These are phyloP conservation scores for Lipomyces starkeyi DNA, from an alignment of 805 yeast genomes.

Conservation along the genomic window DNA sequence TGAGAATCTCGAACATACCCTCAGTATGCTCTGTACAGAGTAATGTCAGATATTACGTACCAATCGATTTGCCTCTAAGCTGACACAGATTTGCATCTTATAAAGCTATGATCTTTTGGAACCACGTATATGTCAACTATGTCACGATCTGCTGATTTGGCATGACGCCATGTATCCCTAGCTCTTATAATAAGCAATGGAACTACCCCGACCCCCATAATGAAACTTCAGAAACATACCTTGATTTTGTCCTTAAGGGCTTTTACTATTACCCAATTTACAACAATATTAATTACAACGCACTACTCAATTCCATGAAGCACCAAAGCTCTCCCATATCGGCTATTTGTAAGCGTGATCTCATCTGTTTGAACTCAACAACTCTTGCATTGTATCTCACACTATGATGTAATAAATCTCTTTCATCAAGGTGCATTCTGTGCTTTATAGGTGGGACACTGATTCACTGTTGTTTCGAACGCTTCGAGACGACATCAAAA, in stretches of 20 bases:
- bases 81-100: constrained; percentile 77
- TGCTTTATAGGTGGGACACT: no score
- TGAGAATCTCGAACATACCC: constrained; percentile 7
- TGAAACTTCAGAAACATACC: constrained; percentile 19
- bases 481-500: no score
- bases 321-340: no score
- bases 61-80: constrained; percentile 89
- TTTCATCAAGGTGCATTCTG: no score
- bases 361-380: no score
- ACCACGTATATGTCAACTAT: constrained; percentile 69
- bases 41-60: constrained; percentile 42
- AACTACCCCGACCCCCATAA: not conserved
- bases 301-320: no score
- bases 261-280: constrained; percentile 58
- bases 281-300: no score
- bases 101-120: constrained; percentile 67
- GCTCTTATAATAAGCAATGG: constrained; percentile 53
- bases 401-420: no score
- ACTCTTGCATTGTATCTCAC: no score
- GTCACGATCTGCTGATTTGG: constrained; percentile 43
- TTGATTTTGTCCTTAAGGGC: constrained; percentile 49
- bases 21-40: not conserved
- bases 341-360: no score
- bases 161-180: constrained; percentile 88
- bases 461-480: no score